phyloP scores from a whole-genome alignment of 2,329 filamentous ascomycete species.

The Colletotrichum chrysophilum region DNA sequence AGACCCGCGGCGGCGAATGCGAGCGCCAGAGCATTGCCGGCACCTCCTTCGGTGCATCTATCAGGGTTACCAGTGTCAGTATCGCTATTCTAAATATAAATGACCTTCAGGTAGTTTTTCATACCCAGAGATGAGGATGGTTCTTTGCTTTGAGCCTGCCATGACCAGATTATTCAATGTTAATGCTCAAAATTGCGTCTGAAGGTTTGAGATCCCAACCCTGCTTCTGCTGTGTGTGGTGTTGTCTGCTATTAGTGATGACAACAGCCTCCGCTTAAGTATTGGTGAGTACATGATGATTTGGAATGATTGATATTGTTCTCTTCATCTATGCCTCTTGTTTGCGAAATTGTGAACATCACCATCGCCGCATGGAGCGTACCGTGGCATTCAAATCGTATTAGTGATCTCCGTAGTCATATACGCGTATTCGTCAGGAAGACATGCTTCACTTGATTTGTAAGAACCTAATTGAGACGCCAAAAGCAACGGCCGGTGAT shows the following conservation, averaged over 20 bases:
- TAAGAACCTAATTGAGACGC: background rate
- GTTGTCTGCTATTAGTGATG: background rate
- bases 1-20: background rate
- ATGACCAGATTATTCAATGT: background rate
- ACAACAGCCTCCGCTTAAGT: background rate
- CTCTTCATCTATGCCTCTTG: background rate
- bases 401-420: background rate
- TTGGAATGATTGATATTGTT: background rate
- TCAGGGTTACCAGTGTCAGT: background rate
- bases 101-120: no score
- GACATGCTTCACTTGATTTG: background rate
- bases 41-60: background rate
- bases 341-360: background rate
- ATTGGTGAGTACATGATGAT: background rate
- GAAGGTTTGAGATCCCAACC: background rate
- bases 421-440: background rate
- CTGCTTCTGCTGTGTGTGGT: background rate
- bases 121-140: background rate
- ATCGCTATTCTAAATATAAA: background rate
- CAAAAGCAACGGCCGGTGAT: background rate
- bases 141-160: background rate
- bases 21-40: slow-evolving; percentile 9
- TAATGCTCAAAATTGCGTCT: background rate
- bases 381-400: background rate
- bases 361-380: background rate